phyloP scores from a whole-genome alignment of 306 rosid genomes.

The Pterocarpus santalinus region DNA sequence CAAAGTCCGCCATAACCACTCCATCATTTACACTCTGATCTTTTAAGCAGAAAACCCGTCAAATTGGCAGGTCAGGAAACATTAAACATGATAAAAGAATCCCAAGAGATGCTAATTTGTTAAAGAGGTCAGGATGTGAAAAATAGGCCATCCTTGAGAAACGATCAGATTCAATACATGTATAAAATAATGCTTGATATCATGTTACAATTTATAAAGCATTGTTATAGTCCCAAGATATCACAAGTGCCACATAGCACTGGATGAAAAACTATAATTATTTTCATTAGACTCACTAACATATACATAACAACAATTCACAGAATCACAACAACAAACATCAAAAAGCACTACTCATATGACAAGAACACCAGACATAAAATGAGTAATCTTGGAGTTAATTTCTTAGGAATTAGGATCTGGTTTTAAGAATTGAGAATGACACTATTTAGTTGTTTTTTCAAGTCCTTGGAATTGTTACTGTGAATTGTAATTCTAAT shows the following conservation, averaged over 20 bases:
- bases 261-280: neutral
- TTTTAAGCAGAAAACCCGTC: conserved; percentile 28
- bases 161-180: neutral
- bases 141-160: conserved; percentile 18
- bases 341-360: neutral
- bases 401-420: neutral
- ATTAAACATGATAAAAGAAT: conserved; percentile 17
- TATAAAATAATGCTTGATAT: neutral
- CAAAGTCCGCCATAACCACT: conserved; percentile 26
- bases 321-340: conserved; percentile 9
- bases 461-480: neutral
- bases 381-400: neutral
- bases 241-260: neutral
- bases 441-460: neutral
- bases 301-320: conserved; percentile 6
- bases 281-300: neutral
- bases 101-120: conserved; percentile 10
- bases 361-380: conserved; percentile 1
- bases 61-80: conserved; percentile 31
- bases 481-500: neutral
- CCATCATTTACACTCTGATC: conserved; percentile 19
- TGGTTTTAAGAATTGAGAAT: neutral
- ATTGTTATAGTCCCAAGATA: conserved; percentile 2
- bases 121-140: neutral
- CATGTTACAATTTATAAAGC: neutral